Evolutionary conservation across 257 asterid genomes (phyloP).

Genomic region (Solanum virginianum): DNA sequence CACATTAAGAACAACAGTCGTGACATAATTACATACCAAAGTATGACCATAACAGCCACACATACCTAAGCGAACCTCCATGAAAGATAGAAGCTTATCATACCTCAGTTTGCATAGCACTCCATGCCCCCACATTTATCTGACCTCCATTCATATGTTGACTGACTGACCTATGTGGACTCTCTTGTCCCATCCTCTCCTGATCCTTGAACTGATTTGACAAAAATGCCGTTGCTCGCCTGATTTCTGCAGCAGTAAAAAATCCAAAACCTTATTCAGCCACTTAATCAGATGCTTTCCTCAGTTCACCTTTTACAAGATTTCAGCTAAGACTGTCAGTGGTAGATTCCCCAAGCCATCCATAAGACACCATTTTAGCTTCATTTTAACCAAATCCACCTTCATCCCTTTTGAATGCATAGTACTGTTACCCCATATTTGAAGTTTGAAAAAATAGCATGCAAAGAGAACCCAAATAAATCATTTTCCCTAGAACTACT

Average conservation of each 20-base stretch:
- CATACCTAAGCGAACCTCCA: not conserved
- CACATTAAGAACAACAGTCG: not conserved
- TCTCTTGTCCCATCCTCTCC: constrained; percentile 45
- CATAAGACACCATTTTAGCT: not conserved
- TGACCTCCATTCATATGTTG: constrained; percentile 46
- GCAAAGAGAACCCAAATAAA: not conserved
- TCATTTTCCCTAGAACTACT: not conserved
- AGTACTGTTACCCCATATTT: not conserved
- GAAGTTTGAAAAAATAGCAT: not conserved
- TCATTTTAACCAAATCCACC: not conserved
- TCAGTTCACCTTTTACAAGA: not conserved
- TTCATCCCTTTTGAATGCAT: not conserved
- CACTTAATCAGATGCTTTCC: not conserved
- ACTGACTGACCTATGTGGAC: constrained; percentile 30
- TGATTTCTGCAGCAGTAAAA: constrained; percentile 36
- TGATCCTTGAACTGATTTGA: constrained; percentile 39
- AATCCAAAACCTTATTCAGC: not conserved
- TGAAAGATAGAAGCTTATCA: not conserved
- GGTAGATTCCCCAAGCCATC: not conserved
- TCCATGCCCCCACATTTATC: constrained; percentile 39
- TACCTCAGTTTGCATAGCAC: constrained; percentile 54
- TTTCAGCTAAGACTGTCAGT: not conserved
- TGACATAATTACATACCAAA: not conserved
- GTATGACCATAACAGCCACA: not conserved
- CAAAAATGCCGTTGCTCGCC: constrained; percentile 34